Evolutionary conservation across 73 alveolate species (phyloP).

Genomic region (Uronychia binucleata): DNA sequence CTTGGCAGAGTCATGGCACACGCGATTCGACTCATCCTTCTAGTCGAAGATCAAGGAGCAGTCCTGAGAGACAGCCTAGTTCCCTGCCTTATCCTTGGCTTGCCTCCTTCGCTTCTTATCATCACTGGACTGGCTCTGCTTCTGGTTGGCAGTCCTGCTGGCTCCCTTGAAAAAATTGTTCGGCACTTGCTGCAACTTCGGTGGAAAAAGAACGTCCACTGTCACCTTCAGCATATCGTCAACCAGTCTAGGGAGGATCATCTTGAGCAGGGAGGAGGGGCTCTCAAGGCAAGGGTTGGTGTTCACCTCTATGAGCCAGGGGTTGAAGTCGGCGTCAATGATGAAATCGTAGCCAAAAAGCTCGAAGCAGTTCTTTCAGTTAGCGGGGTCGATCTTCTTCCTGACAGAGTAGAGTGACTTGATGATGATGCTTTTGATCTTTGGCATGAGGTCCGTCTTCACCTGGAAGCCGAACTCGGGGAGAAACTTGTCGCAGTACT

Average conservation of each 20-base stretch:
- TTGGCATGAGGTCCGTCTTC: constrained; percentile 28
- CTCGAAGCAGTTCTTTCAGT: constrained; percentile 66
- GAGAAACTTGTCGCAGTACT: constrained; percentile 37
- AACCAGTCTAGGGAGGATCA: constrained; percentile 92
- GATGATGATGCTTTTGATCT: constrained; percentile 33
- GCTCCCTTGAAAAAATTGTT: neutral
- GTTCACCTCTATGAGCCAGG: constrained; percentile 92
- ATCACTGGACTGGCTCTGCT: neutral
- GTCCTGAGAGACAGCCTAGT: neutral
- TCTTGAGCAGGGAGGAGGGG: constrained; percentile 75
- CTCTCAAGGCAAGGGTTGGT: constrained; percentile 96
- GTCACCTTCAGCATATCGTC: constrained; percentile 84
- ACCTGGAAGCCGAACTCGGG: constrained; percentile 24
- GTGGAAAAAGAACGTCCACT: constrained; percentile 42
- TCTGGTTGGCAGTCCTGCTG: neutral
- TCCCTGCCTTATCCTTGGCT: neutral
- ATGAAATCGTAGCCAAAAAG: constrained; percentile 92
- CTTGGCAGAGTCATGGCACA: neutral
- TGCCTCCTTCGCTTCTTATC: neutral
- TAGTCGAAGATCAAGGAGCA: neutral
- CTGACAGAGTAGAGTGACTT: constrained; percentile 34
- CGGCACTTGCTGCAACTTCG: neutral
- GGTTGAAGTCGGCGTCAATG: constrained; percentile 79
- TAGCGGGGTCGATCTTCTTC: constrained; percentile 37
- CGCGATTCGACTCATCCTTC: neutral